phyloP scores from a whole-genome alignment of 495 filamentous ascomycete genomes.

The Cercophora samala region DNA sequence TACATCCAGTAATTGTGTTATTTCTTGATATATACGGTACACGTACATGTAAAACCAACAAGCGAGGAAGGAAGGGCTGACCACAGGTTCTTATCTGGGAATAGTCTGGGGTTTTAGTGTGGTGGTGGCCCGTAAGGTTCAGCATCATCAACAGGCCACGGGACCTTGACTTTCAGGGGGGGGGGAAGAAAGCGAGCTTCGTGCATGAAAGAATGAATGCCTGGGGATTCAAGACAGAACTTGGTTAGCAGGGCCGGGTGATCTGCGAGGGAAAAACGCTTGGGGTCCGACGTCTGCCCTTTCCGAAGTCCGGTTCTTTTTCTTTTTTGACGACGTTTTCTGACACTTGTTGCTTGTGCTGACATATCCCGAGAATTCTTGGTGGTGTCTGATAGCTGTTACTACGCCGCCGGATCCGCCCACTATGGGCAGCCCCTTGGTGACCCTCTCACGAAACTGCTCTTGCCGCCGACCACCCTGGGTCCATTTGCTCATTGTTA shows the following conservation, averaged over 20 bases:
- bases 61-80: not conserved
- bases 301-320: not conserved
- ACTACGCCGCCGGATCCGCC: conserved; percentile 11
- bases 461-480: conserved; percentile 40
- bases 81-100: not conserved
- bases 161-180: not conserved
- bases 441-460: conserved; percentile 43
- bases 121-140: not conserved
- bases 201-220: not conserved
- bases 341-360: conserved; percentile 7
- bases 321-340: not conserved
- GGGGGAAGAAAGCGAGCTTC: not conserved
- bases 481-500: conserved; percentile 1
- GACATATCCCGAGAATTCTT: conserved; percentile 4
- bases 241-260: conserved; percentile 2
- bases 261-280: not conserved
- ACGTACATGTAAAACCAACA: not conserved
- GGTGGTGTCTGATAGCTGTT: not conserved
- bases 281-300: not conserved
- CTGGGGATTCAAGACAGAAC: not conserved
- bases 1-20: too few species aligned
- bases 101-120: not conserved
- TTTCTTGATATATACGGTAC: too few species aligned
- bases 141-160: not conserved
- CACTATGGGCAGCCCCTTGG: conserved; percentile 12